phyloP scores from a whole-genome alignment of 345 rosid genomes.

The Eucalyptus melliodora region DNA sequence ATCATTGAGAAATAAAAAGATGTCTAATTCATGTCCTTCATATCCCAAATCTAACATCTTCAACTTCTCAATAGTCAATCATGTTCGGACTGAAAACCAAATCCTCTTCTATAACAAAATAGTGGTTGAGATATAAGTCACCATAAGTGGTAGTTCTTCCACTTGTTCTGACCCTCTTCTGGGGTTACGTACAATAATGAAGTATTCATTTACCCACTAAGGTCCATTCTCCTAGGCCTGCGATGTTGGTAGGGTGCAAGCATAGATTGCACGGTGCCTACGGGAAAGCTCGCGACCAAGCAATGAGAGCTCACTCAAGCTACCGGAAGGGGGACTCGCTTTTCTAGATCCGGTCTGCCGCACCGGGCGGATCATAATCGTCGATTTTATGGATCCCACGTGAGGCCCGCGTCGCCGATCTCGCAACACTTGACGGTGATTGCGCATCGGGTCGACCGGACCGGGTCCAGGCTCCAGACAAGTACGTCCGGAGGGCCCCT shows the following conservation, averaged over 20 bases:
- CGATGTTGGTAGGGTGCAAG: neutral
- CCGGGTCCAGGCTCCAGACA: neutral
- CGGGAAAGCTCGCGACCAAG: neutral
- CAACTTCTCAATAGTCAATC: neutral
- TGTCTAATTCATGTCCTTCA: neutral
- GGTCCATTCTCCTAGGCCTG: neutral
- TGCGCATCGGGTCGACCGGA: neutral
- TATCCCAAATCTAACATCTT: neutral
- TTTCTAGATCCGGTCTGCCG: rapidly evolving
- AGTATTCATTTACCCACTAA: neutral
- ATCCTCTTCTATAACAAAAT: neutral
- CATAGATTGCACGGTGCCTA: neutral
- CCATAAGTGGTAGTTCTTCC: neutral
- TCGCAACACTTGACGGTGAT: neutral
- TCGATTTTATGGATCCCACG: neutral
- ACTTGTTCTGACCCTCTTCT: too few species aligned
- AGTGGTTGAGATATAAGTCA: neutral
- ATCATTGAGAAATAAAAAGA: neutral
- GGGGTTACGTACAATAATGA: too few species aligned
- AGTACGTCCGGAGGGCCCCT: neutral
- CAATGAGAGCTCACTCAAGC: neutral
- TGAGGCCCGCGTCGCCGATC: neutral
- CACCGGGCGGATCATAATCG: neutral
- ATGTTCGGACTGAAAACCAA: neutral
- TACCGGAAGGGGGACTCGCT: neutral